Conservation (phyloP, 2,329 filamentous ascomycete species). For the Drechslera avenae region DNA sequence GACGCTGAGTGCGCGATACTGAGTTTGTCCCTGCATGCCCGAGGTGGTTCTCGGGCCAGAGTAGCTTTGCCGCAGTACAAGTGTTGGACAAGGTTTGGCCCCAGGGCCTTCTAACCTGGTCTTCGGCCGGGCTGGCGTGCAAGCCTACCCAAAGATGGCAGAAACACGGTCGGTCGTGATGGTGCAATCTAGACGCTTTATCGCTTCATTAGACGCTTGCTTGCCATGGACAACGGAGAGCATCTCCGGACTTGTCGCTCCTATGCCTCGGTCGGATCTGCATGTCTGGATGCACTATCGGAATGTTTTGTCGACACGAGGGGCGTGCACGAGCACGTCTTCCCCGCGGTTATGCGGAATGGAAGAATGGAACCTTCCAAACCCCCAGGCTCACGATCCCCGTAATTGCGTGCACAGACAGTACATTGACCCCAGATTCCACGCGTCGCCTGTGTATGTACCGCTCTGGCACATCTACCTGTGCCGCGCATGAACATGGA, state of each 20-base stretch:
- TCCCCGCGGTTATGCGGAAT: conserved; percentile 2
- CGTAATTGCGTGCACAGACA: conserved; percentile 18
- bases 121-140: too few species aligned
- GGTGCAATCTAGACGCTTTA: too few species aligned
- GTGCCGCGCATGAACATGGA: conserved; percentile 10
- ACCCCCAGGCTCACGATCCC: conserved; percentile 2
- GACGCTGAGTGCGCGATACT: too few species aligned
- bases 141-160: too few species aligned
- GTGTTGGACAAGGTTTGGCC: too few species aligned
- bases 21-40: conserved; percentile 5
- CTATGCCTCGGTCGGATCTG: neutral
- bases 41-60: too few species aligned
- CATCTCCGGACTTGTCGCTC: too few species aligned
- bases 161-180: too few species aligned
- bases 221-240: too few species aligned
- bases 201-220: too few species aligned
- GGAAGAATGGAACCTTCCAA: conserved; percentile 8
- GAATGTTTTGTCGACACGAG: neutral
- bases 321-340: neutral
- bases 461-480: conserved; percentile 10
- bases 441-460: conserved; percentile 16
- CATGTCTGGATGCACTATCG: neutral
- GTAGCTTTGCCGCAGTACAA: too few species aligned
- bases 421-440: conserved; percentile 20
- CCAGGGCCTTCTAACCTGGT: too few species aligned